These are phyloP conservation scores for Cryphonectria carpinicola DNA, from an alignment of 2,329 filamentous ascomycete genomes.

Conservation along the genomic window DNA sequence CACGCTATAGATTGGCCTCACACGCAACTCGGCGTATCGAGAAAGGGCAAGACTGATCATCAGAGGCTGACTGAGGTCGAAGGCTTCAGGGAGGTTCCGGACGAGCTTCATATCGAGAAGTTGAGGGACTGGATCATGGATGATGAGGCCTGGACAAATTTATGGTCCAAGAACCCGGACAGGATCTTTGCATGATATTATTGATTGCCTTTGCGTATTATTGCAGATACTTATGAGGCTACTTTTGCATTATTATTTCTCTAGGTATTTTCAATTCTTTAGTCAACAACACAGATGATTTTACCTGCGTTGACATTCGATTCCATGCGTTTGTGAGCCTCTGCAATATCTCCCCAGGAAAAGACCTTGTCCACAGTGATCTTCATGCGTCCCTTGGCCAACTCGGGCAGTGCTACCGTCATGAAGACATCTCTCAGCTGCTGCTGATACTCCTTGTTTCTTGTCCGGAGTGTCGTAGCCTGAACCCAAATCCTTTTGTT, in stretches of 20 bases:
- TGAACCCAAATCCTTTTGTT: slow-evolving; percentile 4
- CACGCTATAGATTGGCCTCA: slow-evolving; percentile 31
- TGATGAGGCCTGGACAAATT: slow-evolving; percentile 31
- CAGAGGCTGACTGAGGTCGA: slow-evolving; percentile 32
- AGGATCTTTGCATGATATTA: slow-evolving; percentile 27
- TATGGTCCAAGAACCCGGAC: slow-evolving; percentile 32
- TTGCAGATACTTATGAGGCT: not conserved
- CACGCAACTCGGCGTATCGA: slow-evolving; percentile 31
- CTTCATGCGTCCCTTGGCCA: not conserved
- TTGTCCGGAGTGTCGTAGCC: not conserved
- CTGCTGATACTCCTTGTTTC: slow-evolving; percentile 3
- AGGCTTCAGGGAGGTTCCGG: slow-evolving; percentile 31
- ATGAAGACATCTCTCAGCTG: not conserved
- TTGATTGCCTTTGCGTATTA: not conserved
- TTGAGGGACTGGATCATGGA: slow-evolving; percentile 33
- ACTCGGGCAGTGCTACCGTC: not conserved
- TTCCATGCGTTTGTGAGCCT: slow-evolving; percentile 1
- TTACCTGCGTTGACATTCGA: not conserved
- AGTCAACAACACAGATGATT: slow-evolving; percentile 2
- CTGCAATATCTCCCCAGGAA: not conserved
- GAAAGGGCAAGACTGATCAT: slow-evolving; percentile 32
- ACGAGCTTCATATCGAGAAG: slow-evolving; percentile 30
- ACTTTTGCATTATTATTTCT: not conserved
- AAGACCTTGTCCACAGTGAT: not conserved
- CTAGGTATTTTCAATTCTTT: not conserved